Conservation (phyloP, 2,329 filamentous ascomycete genomes). For the Dichotomopilus funicola region DNA sequence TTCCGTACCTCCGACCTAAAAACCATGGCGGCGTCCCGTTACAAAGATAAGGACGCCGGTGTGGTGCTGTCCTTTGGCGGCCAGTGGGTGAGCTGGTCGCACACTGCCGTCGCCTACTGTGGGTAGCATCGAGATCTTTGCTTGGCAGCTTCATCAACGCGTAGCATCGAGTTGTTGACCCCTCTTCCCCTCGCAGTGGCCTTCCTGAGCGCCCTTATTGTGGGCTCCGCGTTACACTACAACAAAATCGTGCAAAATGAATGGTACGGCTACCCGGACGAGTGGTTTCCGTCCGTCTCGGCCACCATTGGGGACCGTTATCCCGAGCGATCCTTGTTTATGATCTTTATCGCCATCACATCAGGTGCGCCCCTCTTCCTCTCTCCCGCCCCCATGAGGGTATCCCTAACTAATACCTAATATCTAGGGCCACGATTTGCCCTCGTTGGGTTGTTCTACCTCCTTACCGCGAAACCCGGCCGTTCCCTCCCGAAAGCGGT, state of each 20-base stretch:
- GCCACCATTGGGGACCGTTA: slow-evolving; percentile 96
- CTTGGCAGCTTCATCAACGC: not conserved
- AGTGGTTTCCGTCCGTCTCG: slow-evolving; percentile 96
- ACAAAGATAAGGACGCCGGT: slow-evolving; percentile 60
- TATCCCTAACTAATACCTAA: slow-evolving; percentile 4
- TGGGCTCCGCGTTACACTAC: slow-evolving; percentile 80
- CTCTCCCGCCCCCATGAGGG: not conserved
- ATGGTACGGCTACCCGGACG: slow-evolving; percentile 85
- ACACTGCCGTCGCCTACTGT: slow-evolving; percentile 81
- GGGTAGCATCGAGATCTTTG: slow-evolving; percentile 27
- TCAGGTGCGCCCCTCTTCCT: slow-evolving; percentile 53
- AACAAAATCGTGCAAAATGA: slow-evolving; percentile 98
- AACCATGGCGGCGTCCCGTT: slow-evolving; percentile 40
- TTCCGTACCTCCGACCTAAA: not conserved
- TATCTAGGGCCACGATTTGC: slow-evolving; percentile 74
- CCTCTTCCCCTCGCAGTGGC: slow-evolving; percentile 48
- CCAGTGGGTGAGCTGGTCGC: slow-evolving; percentile 82
- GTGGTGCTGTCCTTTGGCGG: slow-evolving; percentile 65
- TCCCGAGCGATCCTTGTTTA: slow-evolving; percentile 93
- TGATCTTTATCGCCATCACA: slow-evolving; percentile 94
- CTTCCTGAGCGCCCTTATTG: slow-evolving; percentile 77
- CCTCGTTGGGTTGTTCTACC: slow-evolving; percentile 85
- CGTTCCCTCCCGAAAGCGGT: slow-evolving; percentile 74
- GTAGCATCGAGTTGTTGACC: not conserved
- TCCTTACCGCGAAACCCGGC: slow-evolving; percentile 72